Evolutionary conservation across 306 rosid genomes (phyloP).

Genomic region (Quercus robur): DNA sequence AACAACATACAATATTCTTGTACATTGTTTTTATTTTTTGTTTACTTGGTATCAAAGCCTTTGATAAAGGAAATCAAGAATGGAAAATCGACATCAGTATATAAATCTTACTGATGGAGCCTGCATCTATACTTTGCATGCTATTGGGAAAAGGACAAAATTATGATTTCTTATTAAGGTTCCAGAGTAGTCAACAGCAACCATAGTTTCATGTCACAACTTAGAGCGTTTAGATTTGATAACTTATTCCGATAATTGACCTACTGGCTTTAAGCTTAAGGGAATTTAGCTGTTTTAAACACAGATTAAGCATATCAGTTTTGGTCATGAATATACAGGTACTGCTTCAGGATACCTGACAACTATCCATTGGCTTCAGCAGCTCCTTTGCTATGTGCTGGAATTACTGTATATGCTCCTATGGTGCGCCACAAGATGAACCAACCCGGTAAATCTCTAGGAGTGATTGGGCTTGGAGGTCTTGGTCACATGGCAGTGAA

Average conservation of each 20-base stretch:
- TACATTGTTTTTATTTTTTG: neutral
- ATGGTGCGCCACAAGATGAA: conserved; percentile 86
- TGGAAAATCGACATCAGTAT: too few species aligned
- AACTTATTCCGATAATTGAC: too few species aligned
- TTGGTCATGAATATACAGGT: conserved; percentile 46
- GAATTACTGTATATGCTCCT: conserved; percentile 82
- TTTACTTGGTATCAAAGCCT: neutral
- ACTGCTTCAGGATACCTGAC: conserved; percentile 72
- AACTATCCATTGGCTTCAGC: conserved; percentile 78
- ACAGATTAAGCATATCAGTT: neutral
- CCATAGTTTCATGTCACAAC: too few species aligned
- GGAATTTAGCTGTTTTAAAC: neutral
- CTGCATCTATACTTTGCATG: too few species aligned
- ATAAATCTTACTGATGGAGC: too few species aligned
- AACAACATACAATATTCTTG: neutral
- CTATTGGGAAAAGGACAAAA: too few species aligned
- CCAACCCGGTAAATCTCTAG: conserved; percentile 84
- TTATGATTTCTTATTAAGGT: too few species aligned
- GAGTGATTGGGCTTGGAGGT: conserved; percentile 93
- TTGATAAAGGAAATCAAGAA: neutral
- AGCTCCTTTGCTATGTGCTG: conserved; percentile 93
- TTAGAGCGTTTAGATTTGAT: too few species aligned
- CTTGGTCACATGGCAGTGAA: conserved; percentile 92
- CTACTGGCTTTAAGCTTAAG: too few species aligned
- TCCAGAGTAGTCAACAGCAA: too few species aligned